phyloP scores from a whole-genome alignment of 257 asterid species.

The Solanum clarkiae region DNA sequence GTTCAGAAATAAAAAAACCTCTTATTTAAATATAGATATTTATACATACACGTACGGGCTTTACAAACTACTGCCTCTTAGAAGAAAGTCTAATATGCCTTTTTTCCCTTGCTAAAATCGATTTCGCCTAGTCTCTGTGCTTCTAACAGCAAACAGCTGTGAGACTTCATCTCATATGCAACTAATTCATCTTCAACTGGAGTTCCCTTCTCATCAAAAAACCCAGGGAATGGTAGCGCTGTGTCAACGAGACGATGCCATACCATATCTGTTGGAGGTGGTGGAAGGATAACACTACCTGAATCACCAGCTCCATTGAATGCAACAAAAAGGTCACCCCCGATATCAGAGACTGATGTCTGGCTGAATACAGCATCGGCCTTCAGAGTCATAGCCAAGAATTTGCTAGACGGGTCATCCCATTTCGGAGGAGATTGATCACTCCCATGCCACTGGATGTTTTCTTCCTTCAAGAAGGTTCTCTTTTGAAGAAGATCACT shows the following conservation, averaged over 20 bases:
- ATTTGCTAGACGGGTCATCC: constrained; percentile 57
- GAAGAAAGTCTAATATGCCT: not conserved
- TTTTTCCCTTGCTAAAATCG: not conserved
- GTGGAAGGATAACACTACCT: constrained; percentile 47
- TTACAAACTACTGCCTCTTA: not conserved
- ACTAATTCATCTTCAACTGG: constrained; percentile 24
- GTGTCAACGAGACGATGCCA: constrained; percentile 83
- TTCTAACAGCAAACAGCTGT: constrained; percentile 74
- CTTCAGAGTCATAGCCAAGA: constrained; percentile 62
- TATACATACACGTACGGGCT: not conserved
- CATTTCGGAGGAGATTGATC: constrained; percentile 49
- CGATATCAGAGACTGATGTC: not conserved
- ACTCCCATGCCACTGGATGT: constrained; percentile 61
- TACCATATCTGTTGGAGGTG: constrained; percentile 18
- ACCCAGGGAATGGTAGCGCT: constrained; percentile 60
- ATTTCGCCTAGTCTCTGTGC: constrained; percentile 10
- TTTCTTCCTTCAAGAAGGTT: constrained; percentile 48
- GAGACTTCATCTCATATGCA: constrained; percentile 58
- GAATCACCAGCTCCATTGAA: constrained; percentile 48
- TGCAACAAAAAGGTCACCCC: constrained; percentile 52
- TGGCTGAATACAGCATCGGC: constrained; percentile 11
- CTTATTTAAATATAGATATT: not conserved
- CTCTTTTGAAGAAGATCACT: constrained; percentile 64
- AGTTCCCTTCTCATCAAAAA: constrained; percentile 44
- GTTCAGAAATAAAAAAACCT: not conserved